phyloP scores from a whole-genome alignment of 1,139 yeast species.

The Saccharomycopsis hybrid region DNA sequence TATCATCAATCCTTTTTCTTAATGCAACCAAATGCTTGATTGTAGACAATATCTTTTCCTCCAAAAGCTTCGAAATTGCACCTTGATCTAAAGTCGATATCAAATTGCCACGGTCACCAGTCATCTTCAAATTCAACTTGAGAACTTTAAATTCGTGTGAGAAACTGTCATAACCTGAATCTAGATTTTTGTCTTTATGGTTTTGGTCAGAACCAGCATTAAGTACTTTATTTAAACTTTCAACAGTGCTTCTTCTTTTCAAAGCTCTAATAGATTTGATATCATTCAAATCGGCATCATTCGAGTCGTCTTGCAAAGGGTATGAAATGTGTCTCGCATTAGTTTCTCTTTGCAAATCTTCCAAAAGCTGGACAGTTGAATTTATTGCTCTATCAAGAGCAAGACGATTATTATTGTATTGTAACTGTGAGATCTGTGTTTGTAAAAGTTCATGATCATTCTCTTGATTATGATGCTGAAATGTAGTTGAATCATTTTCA shows the following conservation, averaged over 20 bases:
- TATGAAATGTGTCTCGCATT: conserved; percentile 57
- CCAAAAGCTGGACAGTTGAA: conserved; percentile 46
- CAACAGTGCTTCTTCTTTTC: conserved; percentile 17
- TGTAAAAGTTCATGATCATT: conserved; percentile 12
- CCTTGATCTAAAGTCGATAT: conserved; percentile 53
- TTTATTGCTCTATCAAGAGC: conserved; percentile 59
- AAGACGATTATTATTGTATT: conserved; percentile 61
- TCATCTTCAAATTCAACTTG: conserved; percentile 57
- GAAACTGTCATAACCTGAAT: no score
- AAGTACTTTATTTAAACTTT: neutral
- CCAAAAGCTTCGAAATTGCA: conserved; percentile 59
- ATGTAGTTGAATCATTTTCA: conserved; percentile 3
- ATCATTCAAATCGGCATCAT: conserved; percentile 24
- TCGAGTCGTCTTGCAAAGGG: conserved; percentile 39
- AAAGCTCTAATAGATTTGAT: conserved; percentile 17
- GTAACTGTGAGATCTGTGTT: conserved; percentile 56
- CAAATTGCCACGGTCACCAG: conserved; percentile 42
- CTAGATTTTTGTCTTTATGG: neutral
- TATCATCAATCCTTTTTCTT: conserved; percentile 82
- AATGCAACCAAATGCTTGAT: conserved; percentile 66
- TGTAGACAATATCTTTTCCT: conserved; percentile 48
- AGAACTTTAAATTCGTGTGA: conserved; percentile 44
- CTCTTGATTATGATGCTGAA: neutral
- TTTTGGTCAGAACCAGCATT: conserved; percentile 23
- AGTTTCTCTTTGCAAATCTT: conserved; percentile 52